phyloP scores from a whole-genome alignment of 805 yeast genomes.

The Starmerella powellii region DNA sequence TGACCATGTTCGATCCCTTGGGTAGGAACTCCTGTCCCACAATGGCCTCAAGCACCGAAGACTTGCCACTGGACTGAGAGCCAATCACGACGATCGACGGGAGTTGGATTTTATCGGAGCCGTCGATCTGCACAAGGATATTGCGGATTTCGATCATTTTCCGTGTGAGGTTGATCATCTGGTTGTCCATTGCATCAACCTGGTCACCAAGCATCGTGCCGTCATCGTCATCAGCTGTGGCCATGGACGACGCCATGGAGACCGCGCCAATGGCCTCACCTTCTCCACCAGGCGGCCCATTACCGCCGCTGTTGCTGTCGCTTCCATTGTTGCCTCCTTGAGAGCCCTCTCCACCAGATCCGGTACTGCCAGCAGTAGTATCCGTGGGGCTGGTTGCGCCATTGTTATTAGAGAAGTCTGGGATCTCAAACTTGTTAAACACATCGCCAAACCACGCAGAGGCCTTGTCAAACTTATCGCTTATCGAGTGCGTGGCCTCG shows the following conservation, averaged over 20 bases:
- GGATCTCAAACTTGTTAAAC: slow-evolving; percentile 26
- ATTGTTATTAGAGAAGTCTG: slow-evolving; percentile 1
- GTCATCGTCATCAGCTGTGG: slow-evolving; percentile 32
- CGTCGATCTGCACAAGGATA: slow-evolving; percentile 62
- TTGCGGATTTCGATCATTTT: slow-evolving; percentile 95
- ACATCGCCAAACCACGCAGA: slow-evolving; percentile 36
- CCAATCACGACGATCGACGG: slow-evolving; percentile 97
- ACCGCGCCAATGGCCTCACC: slow-evolving; percentile 28
- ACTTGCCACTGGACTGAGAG: slow-evolving; percentile 93
- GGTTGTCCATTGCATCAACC: slow-evolving; percentile 44
- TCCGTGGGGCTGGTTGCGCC: background rate
- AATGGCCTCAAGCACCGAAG: slow-evolving; percentile 87
- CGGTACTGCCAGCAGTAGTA: slow-evolving; percentile 1
- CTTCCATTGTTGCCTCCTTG: background rate
- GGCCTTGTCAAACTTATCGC: slow-evolving; percentile 49
- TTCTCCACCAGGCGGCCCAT: slow-evolving; percentile 18
- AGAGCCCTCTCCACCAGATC: background rate
- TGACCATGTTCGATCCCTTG: slow-evolving; percentile 96
- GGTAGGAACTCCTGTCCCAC: slow-evolving; percentile 98
- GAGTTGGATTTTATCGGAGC: slow-evolving; percentile 60
- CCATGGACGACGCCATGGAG: slow-evolving; percentile 47
- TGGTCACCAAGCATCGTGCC: slow-evolving; percentile 33
- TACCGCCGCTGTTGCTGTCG: background rate
- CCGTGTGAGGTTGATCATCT: slow-evolving; percentile 77
- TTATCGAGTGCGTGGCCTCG: slow-evolving; percentile 63